Evolutionary conservation across 139 green algal genomes (phyloP), one percentile per base, ranked within the genome.

Genomic region (Dunaliella primolecta): DNA sequence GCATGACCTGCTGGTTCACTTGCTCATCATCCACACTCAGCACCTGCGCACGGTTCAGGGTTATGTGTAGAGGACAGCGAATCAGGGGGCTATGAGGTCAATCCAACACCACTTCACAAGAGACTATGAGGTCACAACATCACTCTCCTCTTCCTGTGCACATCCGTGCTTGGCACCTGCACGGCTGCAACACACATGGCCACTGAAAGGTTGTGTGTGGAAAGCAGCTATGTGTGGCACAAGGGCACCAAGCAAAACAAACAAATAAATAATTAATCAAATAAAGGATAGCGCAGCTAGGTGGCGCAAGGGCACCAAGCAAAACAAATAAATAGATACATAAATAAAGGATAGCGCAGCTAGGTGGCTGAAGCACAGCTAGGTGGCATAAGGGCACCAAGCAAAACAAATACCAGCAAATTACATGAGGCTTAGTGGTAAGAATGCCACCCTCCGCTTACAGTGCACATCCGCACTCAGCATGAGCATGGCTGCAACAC

Each of bases 1-100:
- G 86, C 64, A 94, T 88, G 23, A 94, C 90, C 88, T 90, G 89
- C 57, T 94, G 90, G 75, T 94, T 94, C 1, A 94, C 79, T 86
- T 87, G 21, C 80, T 70, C 30, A 34, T 70, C 57, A 57, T 64
- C 78, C 76, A 83, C 32, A 29, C 37, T 38, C 83, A 79, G 37
- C 74, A 80, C 75, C 35, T 75, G 76, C 0, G 2, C 21, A 36
- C 20, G 25, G 20, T 55, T 38, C 0, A n/a, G 33, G 29, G 84
- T 3, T 1, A 57, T 1, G 72, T 15, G 72, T 15, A 15, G 23
- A 78, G 72, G 3, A n/a, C 21, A 23, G 56, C 20, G 56, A 20
- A 72, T 20, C 56, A 72, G 56, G 56, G 56, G 56, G 56, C 56
- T 72, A 23, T 72, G 56, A 78, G 21, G 24, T 35, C 30, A 23